Conservation (phyloP, 768 basidiomycete species). For the Mycena filopes region DNA sequence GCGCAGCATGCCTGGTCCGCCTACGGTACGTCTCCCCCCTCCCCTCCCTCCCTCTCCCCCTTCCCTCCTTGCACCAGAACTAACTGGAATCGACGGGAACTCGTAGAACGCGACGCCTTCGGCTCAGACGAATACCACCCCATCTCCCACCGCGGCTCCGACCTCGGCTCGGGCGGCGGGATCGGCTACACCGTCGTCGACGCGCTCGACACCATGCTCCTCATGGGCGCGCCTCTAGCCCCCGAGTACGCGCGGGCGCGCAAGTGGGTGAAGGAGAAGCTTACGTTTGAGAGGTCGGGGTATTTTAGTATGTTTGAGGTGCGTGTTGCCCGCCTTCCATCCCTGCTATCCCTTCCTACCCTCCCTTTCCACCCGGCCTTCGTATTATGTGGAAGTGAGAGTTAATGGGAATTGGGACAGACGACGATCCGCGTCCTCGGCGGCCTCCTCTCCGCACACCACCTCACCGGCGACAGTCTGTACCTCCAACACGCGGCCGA, state of each 20-base stretch:
- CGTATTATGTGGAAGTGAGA: no score
- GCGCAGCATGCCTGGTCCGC: slow-evolving; percentile 83
- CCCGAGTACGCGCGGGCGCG: slow-evolving; percentile 82
- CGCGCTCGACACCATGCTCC: slow-evolving; percentile 85
- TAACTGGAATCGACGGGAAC: neutral
- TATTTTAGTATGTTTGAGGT: slow-evolving; percentile 93
- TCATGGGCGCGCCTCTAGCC: slow-evolving; percentile 86
- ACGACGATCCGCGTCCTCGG: slow-evolving; percentile 94
- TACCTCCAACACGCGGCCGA: slow-evolving; percentile 83
- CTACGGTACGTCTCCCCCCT: slow-evolving; percentile 82
- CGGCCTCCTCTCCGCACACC: slow-evolving; percentile 87
- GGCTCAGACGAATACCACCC: slow-evolving; percentile 95
- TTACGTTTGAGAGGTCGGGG: slow-evolving; percentile 81
- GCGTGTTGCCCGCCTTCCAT: slow-evolving; percentile 41
- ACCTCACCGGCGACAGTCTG: slow-evolving; percentile 68
- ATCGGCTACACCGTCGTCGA: slow-evolving; percentile 93
- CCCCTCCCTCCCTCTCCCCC: no score
- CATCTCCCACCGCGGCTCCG: slow-evolving; percentile 74
- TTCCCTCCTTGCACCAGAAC: neutral
- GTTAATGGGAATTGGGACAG: no score
- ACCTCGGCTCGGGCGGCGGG: slow-evolving; percentile 80
- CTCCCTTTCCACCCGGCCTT: no score
- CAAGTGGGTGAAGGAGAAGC: slow-evolving; percentile 75
- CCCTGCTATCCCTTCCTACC: no score
- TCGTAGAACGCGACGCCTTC: slow-evolving; percentile 90